Evolutionary conservation across 345 rosid species (phyloP), one percentile per base, ranked within the genome.

Genomic region (Salix koriyanagi): DNA sequence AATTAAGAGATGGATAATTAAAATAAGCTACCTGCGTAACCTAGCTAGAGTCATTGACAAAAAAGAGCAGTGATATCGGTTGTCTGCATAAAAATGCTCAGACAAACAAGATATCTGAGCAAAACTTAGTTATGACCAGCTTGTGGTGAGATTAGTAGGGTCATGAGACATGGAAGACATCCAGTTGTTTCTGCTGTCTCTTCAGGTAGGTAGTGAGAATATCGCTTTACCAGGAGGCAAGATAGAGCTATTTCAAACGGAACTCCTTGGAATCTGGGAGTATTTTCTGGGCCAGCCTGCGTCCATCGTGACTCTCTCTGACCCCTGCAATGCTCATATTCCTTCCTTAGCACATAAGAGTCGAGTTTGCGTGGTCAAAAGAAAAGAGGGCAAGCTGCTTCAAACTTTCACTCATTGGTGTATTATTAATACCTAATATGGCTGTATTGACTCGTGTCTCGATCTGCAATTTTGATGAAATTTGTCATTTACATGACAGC

Each of bases 291-390:
- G 8, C 58, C 71, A 50, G 52, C 52, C 32, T 0, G 41, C 67
- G 23, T 14, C 65, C 66, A 70, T 48, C 32, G 28, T 65, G 34
- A 64, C 71, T 71, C 36, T 71, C 71, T 71, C 36, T 71, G 66
- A 77, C 75, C 69, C n/a, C 14, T 28, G 1, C 8, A 28, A 50
- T 34, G 61, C 15, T 56, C 50, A 15, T 68, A 69, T 74, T 79
- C 82, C 64, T 79, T 79, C 46, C 82, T 79, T 79, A 50, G 46
- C 75, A 26, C 60, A 78, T 36, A 79, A 79, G 78, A 48, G 74
- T 56, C 30, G 23, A 32, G 21, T 41, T 4, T 26, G 4, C 5
- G 15, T 39, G 42, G 42, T 39, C 9, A 39, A 39, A 39, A 39
- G 10, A 39, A 39, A 39, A 8, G 2, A 39, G 42, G 10, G 11